Percentiles rank a stretch among this genome's conserved stretches.
Conservation (phyloP, 2,329 filamentous ascomycete genomes). For the Diaporthe sp. region DNA sequence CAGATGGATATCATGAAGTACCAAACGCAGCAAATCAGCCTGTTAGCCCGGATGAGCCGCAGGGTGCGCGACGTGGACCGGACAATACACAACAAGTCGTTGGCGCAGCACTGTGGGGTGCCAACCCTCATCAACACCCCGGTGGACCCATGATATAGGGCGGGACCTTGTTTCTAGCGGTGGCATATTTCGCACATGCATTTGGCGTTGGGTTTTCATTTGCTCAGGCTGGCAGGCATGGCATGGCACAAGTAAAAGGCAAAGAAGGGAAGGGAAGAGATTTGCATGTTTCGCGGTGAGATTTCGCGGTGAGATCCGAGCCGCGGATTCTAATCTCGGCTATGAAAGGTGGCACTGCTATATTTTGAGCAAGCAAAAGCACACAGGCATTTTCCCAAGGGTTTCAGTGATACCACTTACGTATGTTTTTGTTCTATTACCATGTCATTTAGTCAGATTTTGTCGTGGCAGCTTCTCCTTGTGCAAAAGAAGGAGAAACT, state of each 20-base stretch:
- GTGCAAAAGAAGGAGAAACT: neutral
- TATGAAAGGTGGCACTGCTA: neutral
- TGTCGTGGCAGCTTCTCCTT: neutral
- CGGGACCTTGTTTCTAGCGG: neutral
- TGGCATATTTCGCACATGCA: constrained; percentile 3
- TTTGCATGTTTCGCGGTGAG: constrained; percentile 10
- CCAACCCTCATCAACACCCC: constrained; percentile 31
- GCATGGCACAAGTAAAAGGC: constrained; percentile 9
- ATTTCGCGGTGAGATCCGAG: no score
- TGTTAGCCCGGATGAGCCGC: constrained; percentile 25
- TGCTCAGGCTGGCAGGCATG: constrained; percentile 14
- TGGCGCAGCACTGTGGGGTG: constrained; percentile 48
- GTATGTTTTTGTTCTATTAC: constrained; percentile 11
- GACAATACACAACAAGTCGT: constrained; percentile 45
- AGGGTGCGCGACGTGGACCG: constrained; percentile 36
- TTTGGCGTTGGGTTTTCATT: constrained; percentile 23
- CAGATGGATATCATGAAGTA: constrained; percentile 23
- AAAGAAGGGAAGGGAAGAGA: neutral
- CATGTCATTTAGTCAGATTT: neutral
- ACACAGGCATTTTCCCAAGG: constrained; percentile 7
- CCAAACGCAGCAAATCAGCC: constrained; percentile 17
- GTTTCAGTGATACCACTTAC: constrained; percentile 19
- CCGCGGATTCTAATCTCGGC: neutral
- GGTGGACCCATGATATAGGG: constrained; percentile 31
- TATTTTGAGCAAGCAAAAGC: constrained; percentile 4